Base-by-base conservation (phyloP, 1,139 yeast genomes). In the Yamadazyma buinensis region DNA sequence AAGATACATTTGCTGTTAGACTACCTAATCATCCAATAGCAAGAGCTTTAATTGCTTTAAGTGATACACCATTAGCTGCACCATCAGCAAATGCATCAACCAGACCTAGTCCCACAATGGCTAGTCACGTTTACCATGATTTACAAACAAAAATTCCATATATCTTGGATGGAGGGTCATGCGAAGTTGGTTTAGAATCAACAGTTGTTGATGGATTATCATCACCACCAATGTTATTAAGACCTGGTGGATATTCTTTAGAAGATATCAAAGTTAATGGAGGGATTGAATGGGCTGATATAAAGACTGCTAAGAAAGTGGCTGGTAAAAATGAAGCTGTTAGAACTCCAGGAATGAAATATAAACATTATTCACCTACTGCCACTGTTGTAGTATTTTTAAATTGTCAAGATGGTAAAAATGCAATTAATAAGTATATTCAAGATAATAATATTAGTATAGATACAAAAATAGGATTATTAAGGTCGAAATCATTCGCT, bases 1-100 rank as follows among this genome's bases (percentile, higher is more conserved):
- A 90, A 55, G 67, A 77, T 15, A 92, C 98, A 0, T 84, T 90
- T 55, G 98, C 97, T 0, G 95, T 88, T 1, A 70, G 98, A 36
- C 71, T 92, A 55, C 98, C 98, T 1, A 66, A 72, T 12, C 84
- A 90, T 54, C 88, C 94, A 1, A 75, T 92, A 1, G 97, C 98
- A 0, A 67, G 98, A 40, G 96, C 97, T 0, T 64, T 92, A 30
- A 88, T 92, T 34, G 85, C 88, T 2, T 50, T 84, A n/a, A 77
- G 95, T 34, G 95, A 87, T 46, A 73, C 84, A 1, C 97, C 98
- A 1, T 61, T 92, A 28, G 98, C 98, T 0, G 98, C 98, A 0
- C 98, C 98, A 0, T 85, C 95, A 1, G 98, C 98, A 7, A 92
- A 92, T 58, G 94, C 97, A 3, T 87, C 97, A 1, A 92, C 98